Evolutionary conservation across 441 rosid genomes (phyloP).

Genomic region (Gossypium schwendimanii): DNA sequence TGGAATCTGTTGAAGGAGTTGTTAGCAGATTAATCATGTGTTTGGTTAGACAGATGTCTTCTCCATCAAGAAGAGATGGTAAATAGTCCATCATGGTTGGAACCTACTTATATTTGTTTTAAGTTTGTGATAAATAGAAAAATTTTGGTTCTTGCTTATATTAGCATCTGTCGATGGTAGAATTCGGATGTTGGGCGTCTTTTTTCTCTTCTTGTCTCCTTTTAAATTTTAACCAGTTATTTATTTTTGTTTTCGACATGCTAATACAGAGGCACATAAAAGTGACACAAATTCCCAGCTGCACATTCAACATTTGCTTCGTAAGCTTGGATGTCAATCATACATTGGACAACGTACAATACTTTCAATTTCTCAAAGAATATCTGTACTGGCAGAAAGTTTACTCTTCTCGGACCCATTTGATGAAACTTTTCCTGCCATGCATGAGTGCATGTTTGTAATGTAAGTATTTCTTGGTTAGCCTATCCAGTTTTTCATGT

Average conservation of each 20-base stretch:
- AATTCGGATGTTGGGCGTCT: not conserved
- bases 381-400: slow-evolving; percentile 53
- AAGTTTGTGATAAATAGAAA: not conserved
- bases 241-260: slow-evolving; percentile 14
- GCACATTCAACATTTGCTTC: slow-evolving; percentile 55
- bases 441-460: slow-evolving; percentile 57
- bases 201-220: not conserved
- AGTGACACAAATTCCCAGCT: slow-evolving; percentile 34
- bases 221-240: not conserved
- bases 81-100: slow-evolving; percentile 10
- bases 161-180: not conserved
- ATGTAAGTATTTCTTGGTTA: slow-evolving; percentile 37
- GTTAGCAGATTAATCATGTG: slow-evolving; percentile 43
- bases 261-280: slow-evolving; percentile 31
- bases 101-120: slow-evolving; percentile 1
- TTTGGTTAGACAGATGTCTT: slow-evolving; percentile 60
- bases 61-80: slow-evolving; percentile 42
- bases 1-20: slow-evolving; percentile 45
- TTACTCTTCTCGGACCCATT: slow-evolving; percentile 72
- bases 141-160: not conserved
- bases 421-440: slow-evolving; percentile 53
- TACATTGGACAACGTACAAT: slow-evolving; percentile 65
- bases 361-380: slow-evolving; percentile 56
- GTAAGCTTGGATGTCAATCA: slow-evolving; percentile 61
- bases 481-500: not conserved